Conservation (phyloP, 1,139 yeast genomes). For the Candida tetrigidarum region DNA sequence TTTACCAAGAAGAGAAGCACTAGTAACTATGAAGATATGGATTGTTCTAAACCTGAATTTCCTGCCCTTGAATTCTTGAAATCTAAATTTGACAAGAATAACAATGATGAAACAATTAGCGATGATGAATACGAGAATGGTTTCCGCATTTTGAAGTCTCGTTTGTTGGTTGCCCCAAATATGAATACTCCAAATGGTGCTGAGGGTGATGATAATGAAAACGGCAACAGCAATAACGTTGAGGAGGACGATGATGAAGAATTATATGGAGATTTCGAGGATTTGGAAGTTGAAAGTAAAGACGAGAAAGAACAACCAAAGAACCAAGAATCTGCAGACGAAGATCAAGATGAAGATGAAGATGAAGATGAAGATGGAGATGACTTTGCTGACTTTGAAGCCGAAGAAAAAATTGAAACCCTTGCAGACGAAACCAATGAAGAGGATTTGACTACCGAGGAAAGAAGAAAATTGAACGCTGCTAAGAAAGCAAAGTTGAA, state of each 20-base stretch:
- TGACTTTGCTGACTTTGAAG: conserved; percentile 60
- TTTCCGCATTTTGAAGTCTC: conserved; percentile 50
- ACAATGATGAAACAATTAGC: conserved; percentile 28
- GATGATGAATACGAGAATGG: conserved; percentile 50
- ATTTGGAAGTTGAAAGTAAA: conserved; percentile 57
- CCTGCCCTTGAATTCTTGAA: conserved; percentile 55
- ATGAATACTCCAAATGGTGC: conserved; percentile 36
- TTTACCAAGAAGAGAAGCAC: conserved; percentile 55
- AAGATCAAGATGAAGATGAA: conserved; percentile 25
- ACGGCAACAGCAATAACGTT: conserved; percentile 34
- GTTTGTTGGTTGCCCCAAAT: conserved; percentile 75
- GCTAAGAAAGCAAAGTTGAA: conserved; percentile 87
- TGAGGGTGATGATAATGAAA: conserved; percentile 38
- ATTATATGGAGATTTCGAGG: conserved; percentile 80
- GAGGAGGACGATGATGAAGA: conserved; percentile 54
- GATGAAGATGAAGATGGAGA: conserved; percentile 24
- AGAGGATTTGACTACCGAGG: conserved; percentile 57
- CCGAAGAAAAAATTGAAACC: conserved; percentile 48
- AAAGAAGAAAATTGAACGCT: conserved; percentile 80
- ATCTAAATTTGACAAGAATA: conserved; percentile 53
- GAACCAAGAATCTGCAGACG: conserved; percentile 11
- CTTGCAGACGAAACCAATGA: conserved; percentile 37
- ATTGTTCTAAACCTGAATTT: conserved; percentile 38
- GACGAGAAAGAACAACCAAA: conserved; percentile 23
- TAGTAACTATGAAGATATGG: conserved; percentile 34